A percentile compares a stretch with the other conserved stretches of the same genome.
Evolutionary conservation across 805 yeast species (phyloP).

Genomic region (Zygotorulaspora danielsina): DNA sequence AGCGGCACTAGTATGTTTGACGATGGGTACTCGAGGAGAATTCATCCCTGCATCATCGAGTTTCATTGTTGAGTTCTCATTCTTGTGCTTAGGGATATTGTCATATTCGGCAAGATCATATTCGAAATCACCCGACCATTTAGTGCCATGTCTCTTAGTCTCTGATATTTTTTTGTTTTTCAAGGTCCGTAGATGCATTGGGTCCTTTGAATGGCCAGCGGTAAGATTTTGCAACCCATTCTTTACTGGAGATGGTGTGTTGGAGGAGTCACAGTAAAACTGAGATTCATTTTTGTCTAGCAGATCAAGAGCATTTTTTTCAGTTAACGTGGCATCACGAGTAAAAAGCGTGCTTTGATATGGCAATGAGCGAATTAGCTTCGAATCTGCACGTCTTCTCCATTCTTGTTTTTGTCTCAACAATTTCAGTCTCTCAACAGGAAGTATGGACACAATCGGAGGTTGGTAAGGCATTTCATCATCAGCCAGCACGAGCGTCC

Average conservation of each 20-base stretch:
- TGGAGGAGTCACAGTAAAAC: slow-evolving; percentile 10
- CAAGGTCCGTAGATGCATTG: slow-evolving; percentile 1
- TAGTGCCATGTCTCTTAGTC: slow-evolving; percentile 14
- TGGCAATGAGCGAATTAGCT: slow-evolving; percentile 1
- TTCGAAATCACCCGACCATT: slow-evolving; percentile 32
- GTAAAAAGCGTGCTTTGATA: not conserved
- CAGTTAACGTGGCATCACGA: not conserved
- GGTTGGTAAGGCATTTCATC: slow-evolving; percentile 23
- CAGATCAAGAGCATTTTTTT: not conserved
- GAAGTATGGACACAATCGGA: slow-evolving; percentile 32
- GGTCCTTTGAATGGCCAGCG: not conserved
- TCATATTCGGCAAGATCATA: slow-evolving; percentile 30
- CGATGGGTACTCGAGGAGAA: slow-evolving; percentile 13
- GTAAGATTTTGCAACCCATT: not conserved
- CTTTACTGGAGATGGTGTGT: slow-evolving; percentile 28
- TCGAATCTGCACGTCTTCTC: slow-evolving; percentile 11
- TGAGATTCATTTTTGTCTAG: slow-evolving; percentile 3
- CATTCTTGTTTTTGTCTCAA: slow-evolving; percentile 28
- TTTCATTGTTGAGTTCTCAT: not conserved
- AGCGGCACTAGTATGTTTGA: not conserved
- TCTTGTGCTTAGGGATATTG: slow-evolving; percentile 12
- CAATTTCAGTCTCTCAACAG: slow-evolving; percentile 30
- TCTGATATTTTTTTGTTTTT: slow-evolving; percentile 7
- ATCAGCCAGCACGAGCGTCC: slow-evolving; percentile 17
- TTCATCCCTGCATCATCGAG: slow-evolving; percentile 6